Evolutionary conservation across 2,329 filamentous ascomycete genomes (phyloP), one percentile per base, ranked within the genome.

Genomic region (Rugonectria rugulosa): DNA sequence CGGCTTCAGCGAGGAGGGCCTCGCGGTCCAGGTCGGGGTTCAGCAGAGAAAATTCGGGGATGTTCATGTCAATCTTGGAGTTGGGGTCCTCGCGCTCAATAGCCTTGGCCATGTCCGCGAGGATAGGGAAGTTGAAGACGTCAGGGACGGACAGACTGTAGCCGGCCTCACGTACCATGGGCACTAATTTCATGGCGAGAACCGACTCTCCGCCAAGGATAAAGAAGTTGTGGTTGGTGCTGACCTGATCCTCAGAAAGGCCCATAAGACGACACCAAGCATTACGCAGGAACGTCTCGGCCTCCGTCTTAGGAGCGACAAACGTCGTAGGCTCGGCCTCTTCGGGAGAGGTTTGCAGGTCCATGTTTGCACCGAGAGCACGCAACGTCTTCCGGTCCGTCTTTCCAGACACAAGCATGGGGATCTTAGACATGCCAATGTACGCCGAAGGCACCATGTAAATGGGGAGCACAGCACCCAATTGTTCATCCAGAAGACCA

Each of bases 191-290:
- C 80, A 82, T 82, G 2, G 80, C 79, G 3, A 73, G 72, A 4
- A 82, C 71, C 0, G 80, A 83, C 64, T 83, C 79, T 8, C 80
- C 79, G 1, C 79, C 79, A 0, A 80, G 71, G 1, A 70, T 72
- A 59, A 81, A 76, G 71, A 81, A 81, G 67, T 73, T 76, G 56
- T 78, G 74, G 0, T 72, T 65, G 0, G 71, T 67, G 2, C 73
- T 68, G 40, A 79, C 61, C 5, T 64, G 57, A 2, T 74, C 70
- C 1, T 66, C 42, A 11, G 73, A 70, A 0, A 70, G 59, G 6
- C 71, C 70, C 1, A 79, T 68, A 0, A 78, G 56, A 7, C 68
- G 67, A 38, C 62, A 60, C 76, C 76, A 79, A 8, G 73, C 59
- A 14, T 68, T 66, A 3, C 73, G 71, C 6, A 77, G 57, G 24